phyloP scores from a whole-genome alignment of 2,329 filamentous ascomycete genomes.

The Claviceps monticola region DNA sequence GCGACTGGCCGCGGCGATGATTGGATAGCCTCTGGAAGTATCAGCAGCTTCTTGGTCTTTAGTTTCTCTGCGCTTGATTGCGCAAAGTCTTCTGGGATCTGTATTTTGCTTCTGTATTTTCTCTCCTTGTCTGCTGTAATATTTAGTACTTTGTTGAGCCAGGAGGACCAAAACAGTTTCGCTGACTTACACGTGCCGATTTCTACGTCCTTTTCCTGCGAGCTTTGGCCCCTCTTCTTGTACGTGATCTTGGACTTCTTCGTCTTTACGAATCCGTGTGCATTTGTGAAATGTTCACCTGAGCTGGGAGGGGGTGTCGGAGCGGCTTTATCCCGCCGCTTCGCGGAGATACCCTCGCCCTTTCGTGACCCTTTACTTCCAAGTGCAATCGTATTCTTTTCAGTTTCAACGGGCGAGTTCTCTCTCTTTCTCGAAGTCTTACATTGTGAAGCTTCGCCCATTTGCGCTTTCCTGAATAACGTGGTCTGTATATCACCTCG shows the following conservation, averaged over 20 bases:
- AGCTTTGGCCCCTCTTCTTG: constrained; percentile 10
- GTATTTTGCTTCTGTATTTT: background rate
- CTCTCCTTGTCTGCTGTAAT: background rate
- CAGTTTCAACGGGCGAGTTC: background rate
- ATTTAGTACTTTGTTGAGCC: background rate
- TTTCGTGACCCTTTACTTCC: constrained; percentile 5
- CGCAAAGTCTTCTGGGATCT: constrained; percentile 1
- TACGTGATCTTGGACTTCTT: constrained; percentile 13
- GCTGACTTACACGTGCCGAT: background rate
- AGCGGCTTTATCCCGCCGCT: background rate
- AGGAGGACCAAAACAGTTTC: background rate
- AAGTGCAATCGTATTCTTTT: background rate
- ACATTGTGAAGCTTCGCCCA: constrained; percentile 1
- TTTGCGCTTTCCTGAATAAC: constrained; percentile 13
- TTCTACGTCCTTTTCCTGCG: constrained; percentile 11
- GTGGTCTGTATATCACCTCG: constrained; percentile 20
- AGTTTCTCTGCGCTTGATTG: constrained; percentile 4
- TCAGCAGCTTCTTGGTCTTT: background rate
- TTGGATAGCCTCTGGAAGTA: background rate
- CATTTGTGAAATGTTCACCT: constrained; percentile 11
- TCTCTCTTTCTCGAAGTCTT: constrained; percentile 3
- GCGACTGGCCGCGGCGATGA: constrained; percentile 1
- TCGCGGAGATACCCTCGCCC: background rate
- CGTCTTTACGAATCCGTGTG: constrained; percentile 13
- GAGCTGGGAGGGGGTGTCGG: constrained; percentile 7